A percentile compares a stretch with the other conserved stretches of the same genome.
Conservation (phyloP, 1,284 basidiomycete genomes). For the Mrakiaceae sp. region DNA sequence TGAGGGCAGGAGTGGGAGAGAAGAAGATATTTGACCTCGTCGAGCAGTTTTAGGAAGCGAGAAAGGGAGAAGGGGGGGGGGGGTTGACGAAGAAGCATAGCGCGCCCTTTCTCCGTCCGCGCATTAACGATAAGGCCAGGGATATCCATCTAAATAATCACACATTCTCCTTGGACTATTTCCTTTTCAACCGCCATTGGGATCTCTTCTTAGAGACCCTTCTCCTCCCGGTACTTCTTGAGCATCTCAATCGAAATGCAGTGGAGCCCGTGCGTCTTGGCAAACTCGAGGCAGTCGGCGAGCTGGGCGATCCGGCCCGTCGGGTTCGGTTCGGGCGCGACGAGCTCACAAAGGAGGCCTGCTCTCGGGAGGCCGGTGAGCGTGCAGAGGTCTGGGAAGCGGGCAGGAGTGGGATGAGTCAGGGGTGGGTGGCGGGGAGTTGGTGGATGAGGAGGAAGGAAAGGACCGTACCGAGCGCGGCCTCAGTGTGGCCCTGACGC, state of each 20-base stretch:
- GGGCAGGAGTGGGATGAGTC: neutral
- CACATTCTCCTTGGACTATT: neutral
- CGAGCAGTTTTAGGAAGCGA: neutral
- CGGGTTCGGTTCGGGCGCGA: slow-evolving; percentile 69
- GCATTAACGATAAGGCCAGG: too few relatives aligned
- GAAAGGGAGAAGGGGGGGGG: neutral
- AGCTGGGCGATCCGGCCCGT: slow-evolving; percentile 89
- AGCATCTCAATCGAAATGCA: slow-evolving; percentile 81
- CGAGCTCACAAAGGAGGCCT: slow-evolving; percentile 87
- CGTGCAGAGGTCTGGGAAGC: slow-evolving; percentile 58
- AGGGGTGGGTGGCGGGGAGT: neutral
- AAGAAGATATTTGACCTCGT: neutral
- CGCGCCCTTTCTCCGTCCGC: neutral
- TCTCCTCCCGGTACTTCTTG: slow-evolving; percentile 33
- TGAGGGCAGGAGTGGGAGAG: neutral
- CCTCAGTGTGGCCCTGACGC: slow-evolving; percentile 88
- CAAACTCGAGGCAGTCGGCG: slow-evolving; percentile 85
- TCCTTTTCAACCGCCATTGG: neutral
- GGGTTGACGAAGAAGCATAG: neutral
- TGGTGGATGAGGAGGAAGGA: neutral
- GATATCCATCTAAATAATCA: neutral
- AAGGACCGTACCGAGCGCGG: slow-evolving; percentile 49
- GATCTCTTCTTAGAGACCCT: slow-evolving; percentile 10
- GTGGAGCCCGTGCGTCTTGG: slow-evolving; percentile 80
- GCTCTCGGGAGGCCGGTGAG: slow-evolving; percentile 65